Percentiles rank a stretch among this genome's conserved stretches.
Evolutionary conservation across 352 stramenopile species (phyloP).

Genomic region (Pythium insidiosum): DNA sequence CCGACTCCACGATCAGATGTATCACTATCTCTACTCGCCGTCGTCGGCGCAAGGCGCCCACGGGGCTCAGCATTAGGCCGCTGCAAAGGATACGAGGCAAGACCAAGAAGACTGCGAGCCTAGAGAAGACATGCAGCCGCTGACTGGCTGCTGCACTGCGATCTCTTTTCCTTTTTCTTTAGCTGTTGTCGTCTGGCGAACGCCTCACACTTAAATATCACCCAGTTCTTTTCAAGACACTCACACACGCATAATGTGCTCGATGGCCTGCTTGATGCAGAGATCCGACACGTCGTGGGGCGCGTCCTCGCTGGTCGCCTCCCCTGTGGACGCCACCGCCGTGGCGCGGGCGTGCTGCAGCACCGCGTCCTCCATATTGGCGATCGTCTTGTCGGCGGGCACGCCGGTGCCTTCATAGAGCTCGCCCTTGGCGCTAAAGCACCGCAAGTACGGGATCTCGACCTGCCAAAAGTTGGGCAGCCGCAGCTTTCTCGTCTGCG

Average conservation of each 20-base stretch:
- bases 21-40: constrained; percentile 85
- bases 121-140: too few relatives aligned
- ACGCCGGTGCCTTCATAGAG: constrained; percentile 60
- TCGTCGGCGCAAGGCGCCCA: too few relatives aligned
- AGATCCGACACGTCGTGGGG: constrained; percentile 29
- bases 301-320: neutral
- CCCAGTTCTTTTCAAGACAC: too few relatives aligned
- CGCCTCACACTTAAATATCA: too few relatives aligned
- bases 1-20: constrained; percentile 93
- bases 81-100: neutral
- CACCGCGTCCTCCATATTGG: constrained; percentile 12
- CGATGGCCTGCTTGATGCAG: constrained; percentile 61
- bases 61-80: too few relatives aligned
- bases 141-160: too few relatives aligned
- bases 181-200: too few relatives aligned
- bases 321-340: neutral
- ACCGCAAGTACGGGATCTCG: constrained; percentile 69
- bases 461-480: constrained; percentile 81
- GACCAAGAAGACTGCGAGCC: neutral
- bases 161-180: too few relatives aligned
- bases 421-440: constrained; percentile 50
- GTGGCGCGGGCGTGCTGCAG: constrained; percentile 4
- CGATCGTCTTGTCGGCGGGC: constrained; percentile 35
- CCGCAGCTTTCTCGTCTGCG: constrained; percentile 48
- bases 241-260: constrained; percentile 58